Conservation (phyloP, 129 eudicot species). For the Saussurea involucrata region DNA sequence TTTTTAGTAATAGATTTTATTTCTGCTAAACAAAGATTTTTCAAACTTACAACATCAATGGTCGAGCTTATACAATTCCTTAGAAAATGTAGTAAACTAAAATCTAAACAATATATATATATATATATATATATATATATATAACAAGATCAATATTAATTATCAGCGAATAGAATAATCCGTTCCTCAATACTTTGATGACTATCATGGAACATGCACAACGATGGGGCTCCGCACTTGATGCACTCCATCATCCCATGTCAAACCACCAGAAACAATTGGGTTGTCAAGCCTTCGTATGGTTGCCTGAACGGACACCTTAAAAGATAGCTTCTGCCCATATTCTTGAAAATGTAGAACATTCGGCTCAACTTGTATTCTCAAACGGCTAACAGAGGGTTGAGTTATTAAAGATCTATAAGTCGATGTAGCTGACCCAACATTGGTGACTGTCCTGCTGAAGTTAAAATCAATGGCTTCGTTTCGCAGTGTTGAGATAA, state of each 20-base stretch:
- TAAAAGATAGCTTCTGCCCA: constrained; percentile 21
- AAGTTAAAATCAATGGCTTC: neutral
- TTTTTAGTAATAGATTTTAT: no score
- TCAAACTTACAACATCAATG: neutral
- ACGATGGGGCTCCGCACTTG: constrained; percentile 30
- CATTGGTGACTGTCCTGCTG: constrained; percentile 15
- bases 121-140: no score
- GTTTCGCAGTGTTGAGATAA: neutral
- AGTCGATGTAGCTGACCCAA: constrained; percentile 13
- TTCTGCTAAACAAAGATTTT: no score
- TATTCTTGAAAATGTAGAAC: constrained; percentile 3
- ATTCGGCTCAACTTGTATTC: constrained; percentile 10
- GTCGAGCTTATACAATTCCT: neutral
- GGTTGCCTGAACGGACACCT: neutral
- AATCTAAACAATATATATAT: no score
- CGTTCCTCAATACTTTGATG: neutral
- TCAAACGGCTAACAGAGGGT: neutral
- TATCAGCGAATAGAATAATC: neutral
- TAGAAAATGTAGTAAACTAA: no score
- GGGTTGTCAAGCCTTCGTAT: neutral
- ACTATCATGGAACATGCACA: constrained; percentile 21
- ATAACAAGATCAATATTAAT: neutral
- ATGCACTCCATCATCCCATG: constrained; percentile 31
- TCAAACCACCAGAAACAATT: constrained; percentile 13
- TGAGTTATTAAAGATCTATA: neutral